Evolutionary conservation across 805 yeast species (phyloP), one percentile per base, ranked within the genome.

Genomic region (Candida caryicola): DNA sequence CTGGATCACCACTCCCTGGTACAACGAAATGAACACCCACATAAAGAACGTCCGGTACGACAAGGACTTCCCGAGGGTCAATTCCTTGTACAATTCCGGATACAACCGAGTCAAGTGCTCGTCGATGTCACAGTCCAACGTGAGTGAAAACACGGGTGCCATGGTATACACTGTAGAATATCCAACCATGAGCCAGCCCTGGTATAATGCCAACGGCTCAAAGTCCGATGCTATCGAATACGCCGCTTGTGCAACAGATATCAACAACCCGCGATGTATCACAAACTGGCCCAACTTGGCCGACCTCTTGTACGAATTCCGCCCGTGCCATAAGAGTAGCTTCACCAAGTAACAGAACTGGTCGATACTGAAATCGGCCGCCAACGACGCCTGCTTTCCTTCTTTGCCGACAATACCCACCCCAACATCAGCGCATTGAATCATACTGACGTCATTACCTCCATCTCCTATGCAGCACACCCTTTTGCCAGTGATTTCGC

Each of bases 401-500:
- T 93, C 99, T 60, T 93, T 93, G 26, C 99, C 99, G 15, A 93
- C 99, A 49, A 93, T 93, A 40, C 99, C 99, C 19, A 93, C 95
- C 43, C 99, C 99, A 7, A 93, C 96, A 66, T 95, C 96, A 0
- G 99, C 99, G 49, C 95, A 84, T 64, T 93, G 99, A 49, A 93
- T 93, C 99, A 93, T 93, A 51, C 95, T 85, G 23, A 93, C 99
- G 63, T 93, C 99, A 55, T 93, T 93, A 52, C 99, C 99, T 53
- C 99, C 99, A 62, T 93, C 99, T 40, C 99, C 99, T 49, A 93
- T 95, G 55, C 98, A 93, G 49, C 98, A 91, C 2, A 91, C 97
- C 36, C 99, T 70, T 55, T 86, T 87, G 4, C 87, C 86, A 0
- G 98, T 93, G 21, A 77, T 64, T 42, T 76, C 77, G 52, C 90